Conservation (phyloP, 208 protist species). For the Trypanosoma platydactyli region DNA sequence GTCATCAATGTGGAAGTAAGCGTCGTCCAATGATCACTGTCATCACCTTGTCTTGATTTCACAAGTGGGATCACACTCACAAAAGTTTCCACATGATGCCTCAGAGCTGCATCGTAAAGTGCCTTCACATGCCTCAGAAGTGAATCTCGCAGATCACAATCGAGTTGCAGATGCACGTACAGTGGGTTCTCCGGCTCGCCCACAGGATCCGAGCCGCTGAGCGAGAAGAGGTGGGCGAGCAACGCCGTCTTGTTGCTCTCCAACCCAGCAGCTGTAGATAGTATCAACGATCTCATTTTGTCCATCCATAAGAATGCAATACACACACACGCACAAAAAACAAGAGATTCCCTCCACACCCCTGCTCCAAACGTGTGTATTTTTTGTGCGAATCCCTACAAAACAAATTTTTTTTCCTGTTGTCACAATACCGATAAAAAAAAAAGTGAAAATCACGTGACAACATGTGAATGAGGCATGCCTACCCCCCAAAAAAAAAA, state of each 20-base stretch:
- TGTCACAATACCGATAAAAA: no score
- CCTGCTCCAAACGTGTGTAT: no score
- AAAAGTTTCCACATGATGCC: constrained; percentile 35
- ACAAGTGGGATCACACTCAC: constrained; percentile 66
- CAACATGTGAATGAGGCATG: no score
- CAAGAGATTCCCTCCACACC: constrained; percentile 1
- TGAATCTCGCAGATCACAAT: constrained; percentile 47
- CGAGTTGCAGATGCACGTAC: constrained; percentile 48
- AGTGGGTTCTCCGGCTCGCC: constrained; percentile 19
- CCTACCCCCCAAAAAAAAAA: no score
- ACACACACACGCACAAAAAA: background rate
- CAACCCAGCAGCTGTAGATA: constrained; percentile 15
- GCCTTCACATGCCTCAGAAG: constrained; percentile 62
- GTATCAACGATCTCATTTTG: constrained; percentile 12
- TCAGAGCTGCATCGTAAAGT: constrained; percentile 61
- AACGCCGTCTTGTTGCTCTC: constrained; percentile 17
- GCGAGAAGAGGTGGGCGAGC: constrained; percentile 14
- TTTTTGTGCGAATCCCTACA: background rate
- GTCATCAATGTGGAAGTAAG: constrained; percentile 25
- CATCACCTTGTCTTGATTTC: background rate
- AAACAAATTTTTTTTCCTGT: no score
- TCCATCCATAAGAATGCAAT: background rate
- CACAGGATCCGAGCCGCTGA: background rate
- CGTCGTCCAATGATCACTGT: background rate
- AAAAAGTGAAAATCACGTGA: no score